Base-by-base conservation (phyloP, 2,329 filamentous ascomycete species). In the Trichophyton benhamiae region DNA sequence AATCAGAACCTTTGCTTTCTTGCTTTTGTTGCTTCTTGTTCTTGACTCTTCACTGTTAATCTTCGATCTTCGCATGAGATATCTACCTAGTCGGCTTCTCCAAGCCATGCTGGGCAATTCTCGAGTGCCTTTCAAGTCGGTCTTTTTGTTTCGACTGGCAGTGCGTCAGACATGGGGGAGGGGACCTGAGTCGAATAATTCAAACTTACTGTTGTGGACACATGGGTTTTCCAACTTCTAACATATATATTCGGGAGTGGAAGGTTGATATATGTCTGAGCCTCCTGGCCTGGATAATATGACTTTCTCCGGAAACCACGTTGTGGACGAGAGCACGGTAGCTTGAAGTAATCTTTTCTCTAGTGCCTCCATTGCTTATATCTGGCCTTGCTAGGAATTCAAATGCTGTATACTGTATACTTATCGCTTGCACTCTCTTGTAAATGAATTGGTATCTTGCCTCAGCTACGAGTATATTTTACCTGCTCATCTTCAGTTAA, bases 1-100 rank as follows among this genome's bases (percentile, higher is more conserved):
- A 77, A 78, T 70, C 67, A 41, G 36, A 41, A 27, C 27, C 41
- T 30, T 44, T 44, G 9, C 30, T 22, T 36, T 57, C n/a, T 38
- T 57, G 30, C 22, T 27, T 58, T 33, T 58, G 17, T 44, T 41
- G 36, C 41, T 33, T 44, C 41, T 30, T 44, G 7, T 13, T 58
- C 27, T 55, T 8, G 33, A 27, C 25, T 44, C 41, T n/a, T 44
- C 33, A 13, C 27, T 58, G 52, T 36, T 55, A 20, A 22, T 42
- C 41, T 27, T 44, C 20, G 9, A 30, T 20, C n/a, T 42, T 58
- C 55, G 20, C 53, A 52, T 52, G 20, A 48, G 30, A 52, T 15
- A 22, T 25, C 46, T 52, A 15, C 15, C 11, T 22, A 25, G 46
- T 52, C 15, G 46, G 13, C 46, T 25, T 27, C 33, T n/a, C 2